Conservation (phyloP, 805 yeast species). For the Pichia manshurica region DNA sequence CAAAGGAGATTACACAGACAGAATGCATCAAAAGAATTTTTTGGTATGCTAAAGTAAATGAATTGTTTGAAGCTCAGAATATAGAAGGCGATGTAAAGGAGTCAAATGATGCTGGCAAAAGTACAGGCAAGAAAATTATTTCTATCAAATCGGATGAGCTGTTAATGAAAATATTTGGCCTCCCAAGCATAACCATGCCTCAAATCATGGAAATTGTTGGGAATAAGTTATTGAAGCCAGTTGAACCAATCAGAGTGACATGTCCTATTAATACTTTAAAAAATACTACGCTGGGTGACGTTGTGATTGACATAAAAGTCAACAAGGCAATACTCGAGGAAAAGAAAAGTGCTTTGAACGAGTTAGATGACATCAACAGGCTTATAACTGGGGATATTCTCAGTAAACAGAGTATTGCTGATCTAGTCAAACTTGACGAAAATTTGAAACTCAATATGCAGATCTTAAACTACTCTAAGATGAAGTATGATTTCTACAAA, state of each 20-base stretch:
- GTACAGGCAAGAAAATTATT: slow-evolving; percentile 19
- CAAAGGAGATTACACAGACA: slow-evolving; percentile 75
- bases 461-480: slow-evolving; percentile 47
- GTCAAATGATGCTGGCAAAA: slow-evolving; percentile 11
- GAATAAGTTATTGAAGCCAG: slow-evolving; percentile 64
- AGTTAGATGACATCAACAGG: slow-evolving; percentile 36
- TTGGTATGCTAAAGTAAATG: slow-evolving; percentile 33
- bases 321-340: slow-evolving; percentile 33
- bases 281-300: slow-evolving; percentile 75
- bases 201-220: slow-evolving; percentile 65
- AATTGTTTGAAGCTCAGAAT: slow-evolving; percentile 31
- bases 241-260: slow-evolving; percentile 72
- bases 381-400: slow-evolving; percentile 39
- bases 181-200: slow-evolving; percentile 56
- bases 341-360: slow-evolving; percentile 32
- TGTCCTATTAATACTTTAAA: slow-evolving; percentile 72
- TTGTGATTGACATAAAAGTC: slow-evolving; percentile 71
- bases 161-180: slow-evolving; percentile 40
- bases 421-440: slow-evolving; percentile 32
- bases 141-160: slow-evolving; percentile 39
- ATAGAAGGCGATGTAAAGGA: slow-evolving; percentile 15
- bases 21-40: slow-evolving; percentile 50
- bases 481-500: slow-evolving; percentile 73
- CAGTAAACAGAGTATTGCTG: slow-evolving; percentile 37
- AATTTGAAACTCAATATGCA: slow-evolving; percentile 43